phyloP scores from a whole-genome alignment of 305 asterid genomes.

The Rubia peregrina region DNA sequence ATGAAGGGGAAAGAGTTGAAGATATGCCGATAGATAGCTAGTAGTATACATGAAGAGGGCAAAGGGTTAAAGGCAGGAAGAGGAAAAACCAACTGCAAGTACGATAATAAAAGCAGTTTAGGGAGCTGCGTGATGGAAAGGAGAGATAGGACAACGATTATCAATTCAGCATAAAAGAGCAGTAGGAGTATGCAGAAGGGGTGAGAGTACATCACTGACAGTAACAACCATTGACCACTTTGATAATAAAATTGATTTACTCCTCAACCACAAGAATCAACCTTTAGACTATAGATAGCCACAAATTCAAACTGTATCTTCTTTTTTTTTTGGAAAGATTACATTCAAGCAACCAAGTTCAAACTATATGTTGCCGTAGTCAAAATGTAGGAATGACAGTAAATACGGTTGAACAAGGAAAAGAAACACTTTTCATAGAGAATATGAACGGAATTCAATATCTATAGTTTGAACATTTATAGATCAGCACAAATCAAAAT shows the following conservation, averaged over 20 bases:
- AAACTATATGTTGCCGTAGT: slow-evolving; percentile 2
- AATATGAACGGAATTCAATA: neutral
- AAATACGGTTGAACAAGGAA: neutral
- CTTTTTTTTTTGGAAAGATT: no score
- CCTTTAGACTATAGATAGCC: neutral
- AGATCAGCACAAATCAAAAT: neutral
- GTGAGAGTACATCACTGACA: neutral
- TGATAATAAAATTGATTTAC: neutral
- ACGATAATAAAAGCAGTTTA: neutral
- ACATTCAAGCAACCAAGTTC: no score
- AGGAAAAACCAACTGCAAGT: neutral
- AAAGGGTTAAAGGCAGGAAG: neutral
- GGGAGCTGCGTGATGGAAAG: neutral
- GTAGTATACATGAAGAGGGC: neutral
- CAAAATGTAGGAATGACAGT: neutral
- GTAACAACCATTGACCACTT: neutral
- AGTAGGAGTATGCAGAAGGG: neutral
- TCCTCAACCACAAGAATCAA: neutral
- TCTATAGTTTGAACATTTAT: neutral
- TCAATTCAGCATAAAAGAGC: neutral
- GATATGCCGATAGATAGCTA: neutral
- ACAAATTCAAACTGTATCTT: neutral
- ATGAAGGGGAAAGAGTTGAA: neutral
- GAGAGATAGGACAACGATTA: neutral
- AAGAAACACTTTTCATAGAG: neutral